Evolutionary conservation across 73 alveolate species (phyloP).

Genomic region (Stentor coeruleus): DNA sequence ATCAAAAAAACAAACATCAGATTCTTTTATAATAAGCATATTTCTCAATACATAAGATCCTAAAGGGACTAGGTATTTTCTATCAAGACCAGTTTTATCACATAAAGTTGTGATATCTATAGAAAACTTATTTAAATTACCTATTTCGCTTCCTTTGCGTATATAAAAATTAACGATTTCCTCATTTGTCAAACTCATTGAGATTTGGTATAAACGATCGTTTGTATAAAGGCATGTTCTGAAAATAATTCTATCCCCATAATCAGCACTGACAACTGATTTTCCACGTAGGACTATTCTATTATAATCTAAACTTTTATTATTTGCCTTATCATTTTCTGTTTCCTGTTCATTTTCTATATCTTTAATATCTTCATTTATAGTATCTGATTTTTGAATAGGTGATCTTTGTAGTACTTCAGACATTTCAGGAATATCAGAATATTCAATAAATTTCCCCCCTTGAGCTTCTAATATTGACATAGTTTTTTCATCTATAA

Average conservation of each 20-base stretch:
- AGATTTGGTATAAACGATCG: background rate
- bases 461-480: too few relatives aligned
- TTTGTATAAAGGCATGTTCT: background rate
- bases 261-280: background rate
- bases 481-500: too few relatives aligned
- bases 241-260: background rate
- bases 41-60: constrained; percentile 6
- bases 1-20: background rate
- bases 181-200: background rate
- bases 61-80: background rate
- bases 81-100: background rate
- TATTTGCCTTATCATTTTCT: too few relatives aligned
- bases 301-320: too few relatives aligned
- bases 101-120: background rate
- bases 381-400: too few relatives aligned
- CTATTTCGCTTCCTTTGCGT: background rate
- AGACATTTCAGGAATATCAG: too few relatives aligned
- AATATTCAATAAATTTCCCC: too few relatives aligned
- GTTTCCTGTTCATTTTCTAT: too few relatives aligned
- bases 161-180: too few relatives aligned
- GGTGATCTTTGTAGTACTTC: too few relatives aligned
- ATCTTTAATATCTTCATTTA: too few relatives aligned
- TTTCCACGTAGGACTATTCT: background rate
- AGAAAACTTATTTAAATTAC: background rate
- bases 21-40: background rate